These are phyloP conservation scores for Acanthamoeba divionensis DNA, from an alignment of 208 protist species.

Conservation along the genomic window DNA sequence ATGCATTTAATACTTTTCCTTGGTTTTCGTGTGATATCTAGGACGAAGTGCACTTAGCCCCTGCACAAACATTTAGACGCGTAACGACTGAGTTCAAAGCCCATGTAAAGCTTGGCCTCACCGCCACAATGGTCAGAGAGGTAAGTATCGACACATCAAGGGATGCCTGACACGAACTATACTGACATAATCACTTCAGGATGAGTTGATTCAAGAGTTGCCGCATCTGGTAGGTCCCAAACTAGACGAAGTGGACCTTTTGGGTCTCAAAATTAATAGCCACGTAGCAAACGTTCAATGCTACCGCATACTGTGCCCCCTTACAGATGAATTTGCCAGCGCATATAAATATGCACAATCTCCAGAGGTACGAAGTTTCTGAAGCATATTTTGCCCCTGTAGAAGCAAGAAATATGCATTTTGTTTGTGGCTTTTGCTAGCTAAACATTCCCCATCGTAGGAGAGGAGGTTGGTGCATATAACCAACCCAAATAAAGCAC, in stretches of 20 bases:
- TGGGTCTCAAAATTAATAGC: constrained; percentile 91
- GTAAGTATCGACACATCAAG: too few species aligned
- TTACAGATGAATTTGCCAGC: constrained; percentile 92
- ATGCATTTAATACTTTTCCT: not conserved
- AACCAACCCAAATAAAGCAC: constrained; percentile 90
- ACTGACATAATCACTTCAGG: constrained; percentile 74
- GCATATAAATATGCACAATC: constrained; percentile 73
- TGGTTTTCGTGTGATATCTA: not conserved
- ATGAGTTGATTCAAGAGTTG: constrained; percentile 96
- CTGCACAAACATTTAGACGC: constrained; percentile 93
- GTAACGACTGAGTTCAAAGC: constrained; percentile 88
- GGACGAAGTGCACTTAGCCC: constrained; percentile 96
- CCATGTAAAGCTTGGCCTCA: constrained; percentile 97
- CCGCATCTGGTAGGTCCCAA: constrained; percentile 98
- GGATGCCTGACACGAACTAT: too few species aligned
- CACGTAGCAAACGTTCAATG: constrained; percentile 97
- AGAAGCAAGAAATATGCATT: too few species aligned
- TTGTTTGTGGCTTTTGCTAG: too few species aligned
- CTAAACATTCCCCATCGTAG: too few species aligned
- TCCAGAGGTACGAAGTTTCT: constrained; percentile 43
- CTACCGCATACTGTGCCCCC: constrained; percentile 73
- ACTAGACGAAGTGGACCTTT: constrained; percentile 98
- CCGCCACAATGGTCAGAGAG: constrained; percentile 91
- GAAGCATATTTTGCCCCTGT: too few species aligned
- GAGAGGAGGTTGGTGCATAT: constrained; percentile 70